Evolutionary conservation across 371 early-diverging fungal species (phyloP).

Genomic region (Funneliformis caledonium): DNA sequence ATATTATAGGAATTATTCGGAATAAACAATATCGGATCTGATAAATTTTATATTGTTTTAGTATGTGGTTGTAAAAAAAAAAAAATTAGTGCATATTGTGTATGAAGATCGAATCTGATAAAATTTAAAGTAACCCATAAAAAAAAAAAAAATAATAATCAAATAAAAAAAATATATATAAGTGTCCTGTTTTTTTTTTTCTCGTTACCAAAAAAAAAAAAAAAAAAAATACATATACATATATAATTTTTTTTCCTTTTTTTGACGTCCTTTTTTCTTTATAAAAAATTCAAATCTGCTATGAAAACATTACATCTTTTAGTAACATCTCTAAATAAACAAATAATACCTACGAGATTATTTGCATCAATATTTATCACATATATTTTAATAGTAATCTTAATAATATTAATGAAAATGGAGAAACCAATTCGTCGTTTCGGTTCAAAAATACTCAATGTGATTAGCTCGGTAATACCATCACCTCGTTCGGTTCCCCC

Average conservation of each 20-base stretch:
- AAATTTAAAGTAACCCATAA: no score
- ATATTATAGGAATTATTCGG: neutral
- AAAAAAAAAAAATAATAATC: no score
- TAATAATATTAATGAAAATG: neutral
- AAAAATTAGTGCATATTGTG: neutral
- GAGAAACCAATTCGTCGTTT: neutral
- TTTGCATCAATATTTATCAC: neutral
- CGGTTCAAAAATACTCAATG: neutral
- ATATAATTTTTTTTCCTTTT: neutral
- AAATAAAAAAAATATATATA: no score
- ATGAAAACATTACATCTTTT: neutral
- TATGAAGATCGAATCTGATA: no score
- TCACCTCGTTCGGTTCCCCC: neutral
- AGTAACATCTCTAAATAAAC: neutral
- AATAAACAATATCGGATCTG: neutral
- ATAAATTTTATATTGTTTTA: neutral
- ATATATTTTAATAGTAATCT: no score
- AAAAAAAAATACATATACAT: neutral
- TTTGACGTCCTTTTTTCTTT: neutral
- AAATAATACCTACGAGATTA: neutral
- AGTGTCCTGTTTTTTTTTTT: no score
- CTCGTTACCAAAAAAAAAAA: no score
- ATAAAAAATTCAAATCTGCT: neutral
- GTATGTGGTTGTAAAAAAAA: neutral
- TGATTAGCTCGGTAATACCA: neutral